Conservation (phyloP, 176 grass and related monocot species). For the Oropetium thomaeum region DNA sequence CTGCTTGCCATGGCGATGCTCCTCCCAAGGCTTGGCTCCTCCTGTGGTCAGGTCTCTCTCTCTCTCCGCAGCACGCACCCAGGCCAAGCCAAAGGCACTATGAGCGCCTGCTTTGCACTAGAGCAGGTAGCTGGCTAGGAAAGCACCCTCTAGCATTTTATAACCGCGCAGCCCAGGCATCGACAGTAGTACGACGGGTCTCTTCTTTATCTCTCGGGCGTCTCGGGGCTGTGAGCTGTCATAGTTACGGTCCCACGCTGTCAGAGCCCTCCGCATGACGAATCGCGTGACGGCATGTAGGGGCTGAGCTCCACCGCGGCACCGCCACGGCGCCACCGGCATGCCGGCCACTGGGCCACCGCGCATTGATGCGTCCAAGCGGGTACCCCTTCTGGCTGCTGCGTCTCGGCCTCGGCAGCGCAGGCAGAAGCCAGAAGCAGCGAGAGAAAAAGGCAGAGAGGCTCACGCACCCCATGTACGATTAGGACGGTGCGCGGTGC, state of each 20-base stretch:
- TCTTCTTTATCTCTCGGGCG: neutral
- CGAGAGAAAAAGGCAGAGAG: neutral
- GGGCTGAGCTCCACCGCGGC: neutral
- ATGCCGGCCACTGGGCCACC: neutral
- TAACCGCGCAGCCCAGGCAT: neutral
- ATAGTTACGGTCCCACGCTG: neutral
- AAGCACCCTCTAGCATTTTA: neutral
- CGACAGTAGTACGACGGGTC: neutral
- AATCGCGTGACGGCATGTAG: neutral
- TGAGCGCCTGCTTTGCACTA: neutral
- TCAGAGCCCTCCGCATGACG: neutral
- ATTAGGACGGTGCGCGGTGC: neutral
- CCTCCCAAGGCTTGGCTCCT: too few relatives aligned
- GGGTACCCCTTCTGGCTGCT: neutral
- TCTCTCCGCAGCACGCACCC: too few relatives aligned
- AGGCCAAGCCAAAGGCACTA: neutral
- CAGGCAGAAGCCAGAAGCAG: too few relatives aligned
- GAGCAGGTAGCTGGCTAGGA: too few relatives aligned
- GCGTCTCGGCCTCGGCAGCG: neutral
- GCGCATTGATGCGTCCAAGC: neutral
- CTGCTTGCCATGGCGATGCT: constrained; percentile 59
- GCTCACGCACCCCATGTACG: neutral
- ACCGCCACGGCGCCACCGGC: too few relatives aligned
- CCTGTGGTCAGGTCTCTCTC: too few relatives aligned
- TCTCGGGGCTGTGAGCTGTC: neutral